Evolutionary conservation across 768 basidiomycete genomes (phyloP).

Genomic region (Trametes elegans): DNA sequence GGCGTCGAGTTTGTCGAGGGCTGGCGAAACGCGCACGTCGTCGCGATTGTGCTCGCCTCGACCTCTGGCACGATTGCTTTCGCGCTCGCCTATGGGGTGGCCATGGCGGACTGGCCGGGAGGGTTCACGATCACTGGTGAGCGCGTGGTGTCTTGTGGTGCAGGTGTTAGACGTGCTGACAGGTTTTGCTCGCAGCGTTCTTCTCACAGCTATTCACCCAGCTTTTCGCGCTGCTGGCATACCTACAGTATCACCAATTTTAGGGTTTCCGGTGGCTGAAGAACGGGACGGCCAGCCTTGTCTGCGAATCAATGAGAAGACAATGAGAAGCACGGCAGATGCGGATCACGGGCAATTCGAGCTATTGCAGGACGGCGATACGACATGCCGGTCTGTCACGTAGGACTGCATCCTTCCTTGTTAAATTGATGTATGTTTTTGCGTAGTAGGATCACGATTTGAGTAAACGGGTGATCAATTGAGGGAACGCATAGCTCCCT

Average conservation of each 20-base stretch:
- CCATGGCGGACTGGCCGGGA: conserved; percentile 5
- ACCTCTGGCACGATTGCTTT: background rate
- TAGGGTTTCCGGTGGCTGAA: too few species aligned
- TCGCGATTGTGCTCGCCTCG: conserved; percentile 2
- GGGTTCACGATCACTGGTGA: conserved; percentile 17
- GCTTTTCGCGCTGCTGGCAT: background rate
- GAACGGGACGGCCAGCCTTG: too few species aligned
- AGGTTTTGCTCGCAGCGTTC: background rate
- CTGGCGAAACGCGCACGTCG: conserved; percentile 11
- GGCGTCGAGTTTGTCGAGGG: conserved; percentile 21
- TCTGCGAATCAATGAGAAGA: too few species aligned
- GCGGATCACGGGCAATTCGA: too few species aligned
- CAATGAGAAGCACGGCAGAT: background rate
- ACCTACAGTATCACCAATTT: background rate
- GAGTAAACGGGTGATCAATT: too few species aligned
- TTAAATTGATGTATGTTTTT: too few species aligned
- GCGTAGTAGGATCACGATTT: too few species aligned
- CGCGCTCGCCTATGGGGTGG: background rate
- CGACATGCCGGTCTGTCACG: too few species aligned
- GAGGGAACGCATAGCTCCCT: too few species aligned
- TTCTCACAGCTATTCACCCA: conserved; percentile 5
- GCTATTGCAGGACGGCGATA: too few species aligned
- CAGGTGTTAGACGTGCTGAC: background rate
- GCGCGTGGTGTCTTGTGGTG: background rate
- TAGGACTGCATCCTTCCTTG: too few species aligned